Base-by-base conservation (phyloP, 768 basidiomycete species). In the Lactarius akahatsu region DNA sequence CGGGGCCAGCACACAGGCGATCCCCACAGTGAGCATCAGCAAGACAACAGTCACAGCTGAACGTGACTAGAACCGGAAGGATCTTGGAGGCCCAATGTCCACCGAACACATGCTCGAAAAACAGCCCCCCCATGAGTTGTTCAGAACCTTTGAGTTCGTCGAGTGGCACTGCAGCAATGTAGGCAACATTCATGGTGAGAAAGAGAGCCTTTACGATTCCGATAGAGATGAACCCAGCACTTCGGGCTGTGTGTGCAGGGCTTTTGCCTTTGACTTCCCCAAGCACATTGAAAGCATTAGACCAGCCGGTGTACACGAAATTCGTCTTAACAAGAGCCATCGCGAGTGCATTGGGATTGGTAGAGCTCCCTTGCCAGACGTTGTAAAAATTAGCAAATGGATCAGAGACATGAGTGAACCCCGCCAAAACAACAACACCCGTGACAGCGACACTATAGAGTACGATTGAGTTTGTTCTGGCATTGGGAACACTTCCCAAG, bases 261-360 rank as follows among this genome's bases (percentile, higher is more conserved):
- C 80, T 78, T 68, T 75, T 60, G 4, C 70, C 65, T 16, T 64
- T 68, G 16, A 76, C 70, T 74, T 84, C 83, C 56, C 78, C 79
- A 28, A 83, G 65, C 28, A 84, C 77, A 70, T 81, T 81, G 71
- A 81, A 80, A 11, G 80, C 79, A 65, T 82, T 83, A 72, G 77
- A 45, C 71, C 71, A 77, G n/a, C 77, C 77, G 4, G 69, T 55
- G 52, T 72, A 77, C 2, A 73, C 66, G 57, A 68, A 76, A 66
- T 73, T 73, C 57, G 73, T 72, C 63, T 77, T 76, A 61, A 74
- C 67, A 45, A 76, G 64, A 18, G 70, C 74, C 1, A 71, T 73
- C n/a, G 73, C 71, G 52, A 76, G 62, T 6, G 69, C 66, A 50
- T 75, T 74, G 0, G 68, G n/a, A n/a, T n/a, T n/a, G n/a, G n/a